These are phyloP conservation scores for Beta vulgaris DNA, from an alignment of 148 eudicot species.

Conservation along the genomic window DNA sequence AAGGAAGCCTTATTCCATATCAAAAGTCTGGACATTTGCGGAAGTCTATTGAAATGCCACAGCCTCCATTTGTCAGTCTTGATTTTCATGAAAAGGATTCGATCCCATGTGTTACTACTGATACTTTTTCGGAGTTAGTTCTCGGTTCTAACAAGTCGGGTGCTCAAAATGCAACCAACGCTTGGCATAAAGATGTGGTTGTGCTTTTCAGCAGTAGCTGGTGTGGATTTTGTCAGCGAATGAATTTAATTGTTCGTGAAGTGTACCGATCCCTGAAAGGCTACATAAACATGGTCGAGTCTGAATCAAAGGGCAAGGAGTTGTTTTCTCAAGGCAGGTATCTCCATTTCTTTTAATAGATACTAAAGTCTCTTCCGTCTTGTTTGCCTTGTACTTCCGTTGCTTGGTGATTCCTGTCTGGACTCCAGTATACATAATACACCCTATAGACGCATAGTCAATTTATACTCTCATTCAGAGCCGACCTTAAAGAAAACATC, in stretches of 20 bases:
- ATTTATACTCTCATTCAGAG: background rate
- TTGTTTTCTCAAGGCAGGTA: conserved; percentile 43
- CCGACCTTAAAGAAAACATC: background rate
- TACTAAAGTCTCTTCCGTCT: background rate
- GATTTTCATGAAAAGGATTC: conserved; percentile 75
- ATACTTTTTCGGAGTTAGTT: conserved; percentile 66
- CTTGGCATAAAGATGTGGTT: conserved; percentile 60
- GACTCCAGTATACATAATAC: background rate
- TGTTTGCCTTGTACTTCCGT: background rate
- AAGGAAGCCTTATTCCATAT: conserved; percentile 70
- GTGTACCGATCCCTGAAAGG: conserved; percentile 64
- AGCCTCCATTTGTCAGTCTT: conserved; percentile 81
- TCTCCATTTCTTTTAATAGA: background rate
- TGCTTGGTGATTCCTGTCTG: background rate
- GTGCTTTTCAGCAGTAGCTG: conserved; percentile 81
- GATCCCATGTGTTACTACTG: conserved; percentile 58
- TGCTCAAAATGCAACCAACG: conserved; percentile 33
- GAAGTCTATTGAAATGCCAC: conserved; percentile 40
- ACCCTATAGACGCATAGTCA: background rate
- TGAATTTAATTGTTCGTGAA: conserved; percentile 84
- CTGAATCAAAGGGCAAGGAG: conserved; percentile 35
- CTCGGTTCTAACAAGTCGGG: conserved; percentile 46
- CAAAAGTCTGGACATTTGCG: conserved; percentile 50
- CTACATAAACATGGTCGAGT: conserved; percentile 40
- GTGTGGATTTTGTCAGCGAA: conserved; percentile 96